Evolutionary conservation across 257 asterid genomes (phyloP).

Genomic region (Capsicum rhomboideum): DNA sequence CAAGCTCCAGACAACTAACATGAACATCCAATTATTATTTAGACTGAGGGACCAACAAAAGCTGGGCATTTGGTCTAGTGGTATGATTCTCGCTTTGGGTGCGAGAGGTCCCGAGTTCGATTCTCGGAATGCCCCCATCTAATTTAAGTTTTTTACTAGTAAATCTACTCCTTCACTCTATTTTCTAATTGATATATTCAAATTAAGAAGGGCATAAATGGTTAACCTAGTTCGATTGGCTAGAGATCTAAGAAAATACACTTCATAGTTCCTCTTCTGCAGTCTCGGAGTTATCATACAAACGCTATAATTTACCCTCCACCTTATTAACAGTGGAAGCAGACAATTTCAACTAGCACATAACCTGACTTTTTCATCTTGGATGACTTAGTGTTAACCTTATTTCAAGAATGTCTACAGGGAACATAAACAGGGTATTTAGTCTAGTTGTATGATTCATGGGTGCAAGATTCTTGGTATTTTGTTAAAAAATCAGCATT

Average conservation of each 20-base stretch:
- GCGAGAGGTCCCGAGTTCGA: constrained; percentile 79
- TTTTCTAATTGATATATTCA: not conserved
- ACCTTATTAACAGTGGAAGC: not conserved
- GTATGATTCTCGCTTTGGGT: constrained; percentile 83
- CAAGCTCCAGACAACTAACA: too few relatives aligned
- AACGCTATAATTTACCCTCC: not conserved
- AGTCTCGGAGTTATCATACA: not conserved
- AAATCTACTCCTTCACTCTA: not conserved
- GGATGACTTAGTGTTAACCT: not conserved
- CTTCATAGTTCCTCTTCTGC: not conserved
- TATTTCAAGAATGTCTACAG: not conserved
- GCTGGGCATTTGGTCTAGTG: constrained; percentile 79
- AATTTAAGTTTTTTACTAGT: not conserved
- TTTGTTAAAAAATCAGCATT: not conserved
- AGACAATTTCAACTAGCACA: not conserved
- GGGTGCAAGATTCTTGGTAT: constrained; percentile 29
- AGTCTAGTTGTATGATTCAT: constrained; percentile 84
- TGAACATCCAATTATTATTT: not conserved
- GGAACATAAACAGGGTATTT: constrained; percentile 27
- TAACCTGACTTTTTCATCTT: not conserved
- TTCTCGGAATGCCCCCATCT: constrained; percentile 68
- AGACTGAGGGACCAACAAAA: not conserved
- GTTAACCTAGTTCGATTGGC: not conserved
- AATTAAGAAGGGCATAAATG: not conserved
- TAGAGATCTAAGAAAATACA: not conserved